Conservation (phyloP, 768 basidiomycete species). For the Glaciozyma antarctica region DNA sequence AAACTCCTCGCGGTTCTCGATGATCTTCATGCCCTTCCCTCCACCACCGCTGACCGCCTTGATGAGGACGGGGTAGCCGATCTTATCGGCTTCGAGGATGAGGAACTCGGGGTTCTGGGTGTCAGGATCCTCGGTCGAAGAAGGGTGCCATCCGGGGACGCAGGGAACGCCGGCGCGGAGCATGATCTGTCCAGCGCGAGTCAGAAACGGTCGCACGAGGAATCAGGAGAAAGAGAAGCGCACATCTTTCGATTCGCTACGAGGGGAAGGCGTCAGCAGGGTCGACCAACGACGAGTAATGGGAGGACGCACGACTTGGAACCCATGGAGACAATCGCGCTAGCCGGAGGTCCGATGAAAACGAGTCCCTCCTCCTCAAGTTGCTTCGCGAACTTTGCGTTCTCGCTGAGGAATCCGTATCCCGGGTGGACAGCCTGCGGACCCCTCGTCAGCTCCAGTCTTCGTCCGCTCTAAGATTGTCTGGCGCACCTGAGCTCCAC, state of each 20-base stretch:
- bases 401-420: slow-evolving; percentile 78
- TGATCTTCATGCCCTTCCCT: slow-evolving; percentile 89
- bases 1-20: slow-evolving; percentile 59
- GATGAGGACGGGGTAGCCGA: slow-evolving; percentile 85
- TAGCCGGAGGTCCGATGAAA: slow-evolving; percentile 82
- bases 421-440: slow-evolving; percentile 73
- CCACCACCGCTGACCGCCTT: slow-evolving; percentile 96
- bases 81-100: slow-evolving; percentile 56
- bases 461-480: no score
- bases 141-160: slow-evolving; percentile 77
- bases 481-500: slow-evolving; percentile 57
- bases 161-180: slow-evolving; percentile 80
- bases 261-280: background rate
- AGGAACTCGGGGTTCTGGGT: slow-evolving; percentile 69
- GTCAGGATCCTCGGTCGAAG: slow-evolving; percentile 42
- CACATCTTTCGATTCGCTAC: slow-evolving; percentile 74
- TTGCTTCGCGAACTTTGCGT: slow-evolving; percentile 64
- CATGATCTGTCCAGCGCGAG: slow-evolving; percentile 24
- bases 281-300: background rate
- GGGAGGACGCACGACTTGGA: slow-evolving; percentile 64
- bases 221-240: background rate
- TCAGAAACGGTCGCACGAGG: background rate
- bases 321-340: slow-evolving; percentile 86
- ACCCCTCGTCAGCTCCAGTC: slow-evolving; percentile 40
- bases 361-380: slow-evolving; percentile 70